Conservation (phyloP, 139 green algal genomes). For the Limnomonas spitsbergensis region DNA sequence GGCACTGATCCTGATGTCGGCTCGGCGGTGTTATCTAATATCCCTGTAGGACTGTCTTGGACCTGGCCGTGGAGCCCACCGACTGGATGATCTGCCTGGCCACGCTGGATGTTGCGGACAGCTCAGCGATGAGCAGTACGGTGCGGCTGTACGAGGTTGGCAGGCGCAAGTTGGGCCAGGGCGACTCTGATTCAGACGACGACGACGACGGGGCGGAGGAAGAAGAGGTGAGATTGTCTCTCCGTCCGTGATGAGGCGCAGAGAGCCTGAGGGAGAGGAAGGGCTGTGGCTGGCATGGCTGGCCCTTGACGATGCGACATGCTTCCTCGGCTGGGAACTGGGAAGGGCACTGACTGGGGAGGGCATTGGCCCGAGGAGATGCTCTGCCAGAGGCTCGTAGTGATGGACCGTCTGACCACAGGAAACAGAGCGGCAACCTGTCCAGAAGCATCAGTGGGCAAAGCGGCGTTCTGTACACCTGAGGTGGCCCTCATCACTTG, state of each 20-base stretch:
- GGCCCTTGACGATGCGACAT: too few relatives aligned
- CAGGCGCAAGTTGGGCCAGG: conserved; percentile 12
- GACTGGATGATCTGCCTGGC: conserved; percentile 62
- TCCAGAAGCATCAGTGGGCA: too few relatives aligned
- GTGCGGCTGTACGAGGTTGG: conserved; percentile 62
- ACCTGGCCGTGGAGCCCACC: conserved; percentile 57
- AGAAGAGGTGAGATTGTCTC: conserved; percentile 33
- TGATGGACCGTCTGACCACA: too few relatives aligned
- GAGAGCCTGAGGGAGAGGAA: conserved; percentile 5
- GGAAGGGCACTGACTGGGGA: neutral
- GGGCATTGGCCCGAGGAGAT: neutral
- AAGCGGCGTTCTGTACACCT: too few relatives aligned
- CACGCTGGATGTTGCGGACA: conserved; percentile 48
- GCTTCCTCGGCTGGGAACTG: neutral
- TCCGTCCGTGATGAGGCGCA: too few relatives aligned
- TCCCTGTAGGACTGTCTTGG: conserved; percentile 42
- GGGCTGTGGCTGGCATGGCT: too few relatives aligned
- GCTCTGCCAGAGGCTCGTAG: neutral
- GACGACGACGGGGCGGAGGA: conserved; percentile 42
- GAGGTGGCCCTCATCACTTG: too few relatives aligned
- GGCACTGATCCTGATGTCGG: too few relatives aligned
- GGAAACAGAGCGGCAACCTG: too few relatives aligned
- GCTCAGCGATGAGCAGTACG: conserved; percentile 22
- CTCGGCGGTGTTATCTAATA: too few relatives aligned
- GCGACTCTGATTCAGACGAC: conserved; percentile 31